These are phyloP conservation scores for Boehmeria nivea DNA, from an alignment of 306 rosid genomes.

Conservation along the genomic window DNA sequence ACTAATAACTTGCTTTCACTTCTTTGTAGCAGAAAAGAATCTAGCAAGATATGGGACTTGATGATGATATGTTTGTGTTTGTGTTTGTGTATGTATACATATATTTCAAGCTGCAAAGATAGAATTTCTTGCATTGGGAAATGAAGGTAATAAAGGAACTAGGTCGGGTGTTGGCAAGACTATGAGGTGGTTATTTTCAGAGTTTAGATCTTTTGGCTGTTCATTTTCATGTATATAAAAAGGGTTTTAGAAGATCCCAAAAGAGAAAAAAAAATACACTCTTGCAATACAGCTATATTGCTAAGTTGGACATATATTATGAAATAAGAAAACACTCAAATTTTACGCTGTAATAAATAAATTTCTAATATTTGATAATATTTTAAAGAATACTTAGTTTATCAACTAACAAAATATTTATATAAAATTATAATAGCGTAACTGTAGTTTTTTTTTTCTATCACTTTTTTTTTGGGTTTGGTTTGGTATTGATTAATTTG, in stretches of 20 bases:
- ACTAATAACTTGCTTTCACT: background rate
- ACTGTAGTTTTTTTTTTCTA: too few species aligned
- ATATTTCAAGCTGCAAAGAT: conserved; percentile 4
- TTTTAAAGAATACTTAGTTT: too few species aligned
- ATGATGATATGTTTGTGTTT: conserved; percentile 15
- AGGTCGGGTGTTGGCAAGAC: conserved; percentile 33
- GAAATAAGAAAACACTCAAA: too few species aligned
- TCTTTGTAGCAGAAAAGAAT: background rate
- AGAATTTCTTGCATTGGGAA: conserved; percentile 29
- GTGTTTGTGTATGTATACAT: too few species aligned
- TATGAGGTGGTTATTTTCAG: conserved; percentile 13
- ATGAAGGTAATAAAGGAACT: conserved; percentile 25
- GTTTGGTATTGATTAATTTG: too few species aligned
- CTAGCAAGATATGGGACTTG: conserved; percentile 26
- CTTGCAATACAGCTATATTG: conserved; percentile 3
- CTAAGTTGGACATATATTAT: too few species aligned
- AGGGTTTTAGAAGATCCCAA: conserved; percentile 1
- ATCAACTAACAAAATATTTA: too few species aligned
- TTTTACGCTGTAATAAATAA: too few species aligned
- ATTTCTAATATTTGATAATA: too few species aligned
- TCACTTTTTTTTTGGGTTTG: too few species aligned
- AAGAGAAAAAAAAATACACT: background rate
- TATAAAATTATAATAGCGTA: too few species aligned
- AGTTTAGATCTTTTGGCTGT: background rate
- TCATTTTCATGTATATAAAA: background rate